These are phyloP conservation scores for Crithidia brevicula DNA, from an alignment of 208 protist species.

Conservation along the genomic window DNA sequence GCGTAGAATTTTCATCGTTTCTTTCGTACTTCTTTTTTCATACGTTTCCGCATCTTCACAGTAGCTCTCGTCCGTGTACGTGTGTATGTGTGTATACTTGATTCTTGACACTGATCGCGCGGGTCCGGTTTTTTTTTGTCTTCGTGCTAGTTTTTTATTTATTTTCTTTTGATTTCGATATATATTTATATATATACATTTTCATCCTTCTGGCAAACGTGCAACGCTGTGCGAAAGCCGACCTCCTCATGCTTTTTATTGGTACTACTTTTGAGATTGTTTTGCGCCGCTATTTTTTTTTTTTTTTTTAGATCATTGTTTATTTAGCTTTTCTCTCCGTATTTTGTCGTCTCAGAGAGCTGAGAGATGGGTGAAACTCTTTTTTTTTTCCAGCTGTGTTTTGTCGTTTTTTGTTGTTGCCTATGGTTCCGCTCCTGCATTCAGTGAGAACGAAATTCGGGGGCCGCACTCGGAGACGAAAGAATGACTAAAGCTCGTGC, in stretches of 20 bases:
- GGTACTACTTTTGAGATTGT: too few species aligned
- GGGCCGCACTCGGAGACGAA: too few species aligned
- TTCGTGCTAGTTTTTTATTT: constrained; percentile 6
- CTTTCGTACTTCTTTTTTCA: constrained; percentile 2
- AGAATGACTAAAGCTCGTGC: too few species aligned
- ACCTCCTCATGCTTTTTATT: background rate
- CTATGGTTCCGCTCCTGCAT: background rate
- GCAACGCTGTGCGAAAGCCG: too few species aligned
- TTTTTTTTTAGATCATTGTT: background rate
- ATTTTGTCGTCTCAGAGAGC: background rate
- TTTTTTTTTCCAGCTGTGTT: background rate
- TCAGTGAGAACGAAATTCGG: too few species aligned
- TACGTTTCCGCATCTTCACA: too few species aligned
- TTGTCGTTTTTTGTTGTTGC: background rate
- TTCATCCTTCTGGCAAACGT: too few species aligned
- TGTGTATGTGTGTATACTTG: too few species aligned
- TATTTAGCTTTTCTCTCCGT: background rate
- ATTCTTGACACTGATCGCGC: too few species aligned
- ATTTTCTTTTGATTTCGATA: background rate
- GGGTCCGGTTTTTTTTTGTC: constrained; percentile 9
- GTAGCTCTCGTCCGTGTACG: too few species aligned
- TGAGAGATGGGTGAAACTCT: background rate
- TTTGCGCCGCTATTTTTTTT: too few species aligned
- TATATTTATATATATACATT: too few species aligned
- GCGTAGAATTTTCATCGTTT: constrained; percentile 23